phyloP scores from a whole-genome alignment of 768 basidiomycete species.

The Russula ochroleuca region DNA sequence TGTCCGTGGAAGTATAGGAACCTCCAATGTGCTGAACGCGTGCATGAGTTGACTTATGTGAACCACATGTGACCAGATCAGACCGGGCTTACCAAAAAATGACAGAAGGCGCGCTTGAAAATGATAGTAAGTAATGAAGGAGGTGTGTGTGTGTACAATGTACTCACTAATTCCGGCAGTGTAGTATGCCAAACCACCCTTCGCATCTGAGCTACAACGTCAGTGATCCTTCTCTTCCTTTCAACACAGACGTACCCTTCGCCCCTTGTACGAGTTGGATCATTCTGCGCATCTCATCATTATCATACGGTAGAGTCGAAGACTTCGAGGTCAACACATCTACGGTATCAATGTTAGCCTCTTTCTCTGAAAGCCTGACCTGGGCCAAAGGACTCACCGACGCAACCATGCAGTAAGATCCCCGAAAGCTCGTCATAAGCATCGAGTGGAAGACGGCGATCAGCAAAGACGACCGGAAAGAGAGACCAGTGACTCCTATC shows the following conservation, averaged over 20 bases:
- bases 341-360: not conserved
- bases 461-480: slow-evolving; percentile 28
- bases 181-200: slow-evolving; percentile 2
- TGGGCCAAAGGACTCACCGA: slow-evolving; percentile 34
- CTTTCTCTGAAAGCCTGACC: not conserved
- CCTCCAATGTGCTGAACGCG: slow-evolving; percentile 16
- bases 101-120: slow-evolving; percentile 14
- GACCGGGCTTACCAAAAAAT: slow-evolving; percentile 6
- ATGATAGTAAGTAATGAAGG: not conserved
- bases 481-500: slow-evolving; percentile 32
- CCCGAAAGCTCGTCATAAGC: slow-evolving; percentile 37
- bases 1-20: slow-evolving; percentile 24
- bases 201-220: slow-evolving; percentile 1
- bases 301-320: slow-evolving; percentile 21
- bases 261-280: slow-evolving; percentile 12
- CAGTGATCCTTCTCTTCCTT: not conserved
- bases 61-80: not conserved
- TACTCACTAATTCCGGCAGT: slow-evolving; percentile 12
- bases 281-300: slow-evolving; percentile 13
- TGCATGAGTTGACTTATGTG: too few species aligned
- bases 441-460: slow-evolving; percentile 8
- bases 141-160: not conserved
- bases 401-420: slow-evolving; percentile 37
- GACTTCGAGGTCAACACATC: slow-evolving; percentile 18
- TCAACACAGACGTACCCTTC: not conserved